Conservation (phyloP, 73 alveolate species). For the Effrenium voratum region DNA sequence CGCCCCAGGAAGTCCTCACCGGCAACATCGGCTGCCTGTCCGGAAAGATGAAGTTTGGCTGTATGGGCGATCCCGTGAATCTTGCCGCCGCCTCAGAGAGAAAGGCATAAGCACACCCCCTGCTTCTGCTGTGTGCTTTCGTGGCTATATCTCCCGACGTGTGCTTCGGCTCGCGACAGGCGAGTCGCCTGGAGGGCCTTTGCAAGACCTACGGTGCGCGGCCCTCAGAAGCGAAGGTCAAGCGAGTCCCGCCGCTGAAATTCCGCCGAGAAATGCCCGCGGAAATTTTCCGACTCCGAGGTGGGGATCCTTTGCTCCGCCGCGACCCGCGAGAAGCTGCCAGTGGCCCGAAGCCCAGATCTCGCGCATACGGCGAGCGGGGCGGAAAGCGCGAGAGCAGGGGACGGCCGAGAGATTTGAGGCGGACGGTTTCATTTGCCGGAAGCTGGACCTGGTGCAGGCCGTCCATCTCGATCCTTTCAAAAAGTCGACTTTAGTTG, state of each 20-base stretch:
- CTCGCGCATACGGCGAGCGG: background rate
- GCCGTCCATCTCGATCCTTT: background rate
- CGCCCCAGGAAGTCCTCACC: slow-evolving; percentile 60
- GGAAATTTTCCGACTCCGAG: background rate
- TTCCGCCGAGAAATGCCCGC: background rate
- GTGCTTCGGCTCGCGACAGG: background rate
- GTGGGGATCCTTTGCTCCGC: slow-evolving; percentile 69
- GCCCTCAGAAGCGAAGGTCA: background rate
- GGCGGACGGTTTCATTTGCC: slow-evolving; percentile 77
- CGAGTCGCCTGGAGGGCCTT: slow-evolving; percentile 84
- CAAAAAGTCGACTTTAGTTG: background rate
- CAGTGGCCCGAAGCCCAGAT: background rate
- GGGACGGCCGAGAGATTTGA: background rate
- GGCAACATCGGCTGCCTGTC: slow-evolving; percentile 89
- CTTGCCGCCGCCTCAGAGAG: background rate
- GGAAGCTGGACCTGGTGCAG: slow-evolving; percentile 67
- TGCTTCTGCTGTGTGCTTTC: too few species aligned
- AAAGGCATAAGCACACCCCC: too few species aligned
- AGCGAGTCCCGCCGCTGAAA: background rate
- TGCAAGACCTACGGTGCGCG: slow-evolving; percentile 77
- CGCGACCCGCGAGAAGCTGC: slow-evolving; percentile 33
- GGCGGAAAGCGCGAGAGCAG: too few species aligned
- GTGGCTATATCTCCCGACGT: too few species aligned
- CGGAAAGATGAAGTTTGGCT: slow-evolving; percentile 92
- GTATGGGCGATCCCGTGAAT: slow-evolving; percentile 87